These are phyloP conservation scores for Coniochaeta pulveracea DNA, from an alignment of 2,329 filamentous ascomycete species.

Conservation along the genomic window DNA sequence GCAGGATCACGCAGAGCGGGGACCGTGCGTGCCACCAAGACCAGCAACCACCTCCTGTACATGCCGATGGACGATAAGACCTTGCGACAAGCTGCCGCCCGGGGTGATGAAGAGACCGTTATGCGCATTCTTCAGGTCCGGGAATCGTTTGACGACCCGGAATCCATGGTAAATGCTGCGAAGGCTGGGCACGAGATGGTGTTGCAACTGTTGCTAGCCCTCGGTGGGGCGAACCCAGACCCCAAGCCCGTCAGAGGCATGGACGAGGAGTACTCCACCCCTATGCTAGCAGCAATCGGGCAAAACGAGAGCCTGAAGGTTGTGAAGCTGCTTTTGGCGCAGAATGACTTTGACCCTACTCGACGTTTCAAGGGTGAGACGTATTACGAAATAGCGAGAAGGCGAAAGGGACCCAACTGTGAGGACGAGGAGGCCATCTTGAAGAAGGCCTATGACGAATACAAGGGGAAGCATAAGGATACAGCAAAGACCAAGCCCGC, in stretches of 20 bases:
- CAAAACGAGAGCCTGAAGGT: conserved; percentile 79
- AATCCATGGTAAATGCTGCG: conserved; percentile 82
- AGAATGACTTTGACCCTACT: conserved; percentile 72
- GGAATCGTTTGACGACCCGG: conserved; percentile 58
- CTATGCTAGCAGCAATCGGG: conserved; percentile 89
- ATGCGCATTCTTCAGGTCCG: conserved; percentile 50
- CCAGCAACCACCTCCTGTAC: conserved; percentile 51
- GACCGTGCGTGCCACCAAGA: conserved; percentile 50
- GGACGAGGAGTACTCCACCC: conserved; percentile 67
- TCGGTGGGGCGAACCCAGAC: conserved; percentile 56
- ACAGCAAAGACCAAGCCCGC: conserved; percentile 33
- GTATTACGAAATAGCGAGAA: conserved; percentile 79
- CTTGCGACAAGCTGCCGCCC: conserved; percentile 45
- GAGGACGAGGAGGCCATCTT: conserved; percentile 76
- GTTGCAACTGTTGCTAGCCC: conserved; percentile 63
- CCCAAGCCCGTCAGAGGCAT: conserved; percentile 54
- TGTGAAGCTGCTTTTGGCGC: conserved; percentile 66
- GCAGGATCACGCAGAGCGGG: conserved; percentile 36
- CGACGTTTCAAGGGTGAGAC: conserved; percentile 64
- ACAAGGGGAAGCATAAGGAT: conserved; percentile 40
- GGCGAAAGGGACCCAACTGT: conserved; percentile 78
- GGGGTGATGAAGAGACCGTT: conserved; percentile 51
- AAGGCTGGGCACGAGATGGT: conserved; percentile 85
- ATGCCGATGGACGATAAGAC: conserved; percentile 53
- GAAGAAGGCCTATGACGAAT: conserved; percentile 62